Base-by-base conservation (phyloP, 139 green algal species). In the Coelastrella sp. region DNA sequence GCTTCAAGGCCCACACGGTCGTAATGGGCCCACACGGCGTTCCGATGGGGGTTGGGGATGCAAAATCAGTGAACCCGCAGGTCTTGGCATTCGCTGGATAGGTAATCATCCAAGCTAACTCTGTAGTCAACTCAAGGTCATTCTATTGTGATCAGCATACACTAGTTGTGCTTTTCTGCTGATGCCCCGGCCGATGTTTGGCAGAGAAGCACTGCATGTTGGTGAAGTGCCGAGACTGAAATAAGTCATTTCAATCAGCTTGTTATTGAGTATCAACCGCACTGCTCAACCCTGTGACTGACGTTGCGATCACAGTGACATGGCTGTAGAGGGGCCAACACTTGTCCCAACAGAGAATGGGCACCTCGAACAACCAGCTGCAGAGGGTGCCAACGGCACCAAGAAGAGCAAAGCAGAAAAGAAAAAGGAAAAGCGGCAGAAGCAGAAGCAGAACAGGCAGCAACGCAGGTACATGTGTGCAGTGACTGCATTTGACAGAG, bases 351-450 rank as follows among this genome's bases (percentile, higher is more conserved):
- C 23, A 37, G 66, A 60, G 48, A 86, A 86, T 50, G 80, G 80
- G 48, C 50, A 64, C 53, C 27, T 64, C 37, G 25, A 85, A 23
- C 43, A 85, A 32, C 32, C 43, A 40, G 67, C 78, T 57, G 67
- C 78, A 60, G 80, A 57, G 37, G 67, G 32, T 3, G 40, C 48
- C 6, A 78, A 60, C 35, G 8, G 27, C 53, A 45, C 23, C 34
- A 90, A 90, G 62, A 88, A 78, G 76, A 93, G 79, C 59, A 90
- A 92, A 73, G 85, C 82, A 17, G 88, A 93, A 2, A 93, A 93
- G 71, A 59, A 84, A n/a, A 91, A 91, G 77, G 88, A 91, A 34
- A 80, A 83, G 57, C 82, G 82, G 8, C 57, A 87, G 63, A 87
- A 86, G 64, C 84, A 91, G 9, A 91, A 91, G 73, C 79, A 87